phyloP scores from a whole-genome alignment of 2,329 filamentous ascomycete genomes.

The Diaporthe destruens region DNA sequence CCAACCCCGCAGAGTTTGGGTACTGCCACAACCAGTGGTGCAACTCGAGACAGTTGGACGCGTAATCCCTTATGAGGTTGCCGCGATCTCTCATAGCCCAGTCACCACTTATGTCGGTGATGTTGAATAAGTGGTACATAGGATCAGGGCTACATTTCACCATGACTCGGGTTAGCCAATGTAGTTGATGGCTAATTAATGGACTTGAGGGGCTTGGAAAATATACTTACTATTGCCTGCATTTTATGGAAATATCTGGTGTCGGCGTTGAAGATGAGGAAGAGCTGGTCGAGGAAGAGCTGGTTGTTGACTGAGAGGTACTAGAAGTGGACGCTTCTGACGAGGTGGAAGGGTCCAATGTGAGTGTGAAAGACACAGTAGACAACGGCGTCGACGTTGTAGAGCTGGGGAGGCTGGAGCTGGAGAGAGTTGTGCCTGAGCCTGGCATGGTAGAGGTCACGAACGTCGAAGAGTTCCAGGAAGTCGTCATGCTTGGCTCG shows the following conservation, averaged over 20 bases:
- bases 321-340: neutral
- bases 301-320: neutral
- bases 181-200: neutral
- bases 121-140: neutral
- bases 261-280: neutral
- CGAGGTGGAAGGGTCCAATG: neutral
- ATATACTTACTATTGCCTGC: neutral
- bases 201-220: too few species aligned
- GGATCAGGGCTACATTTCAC: neutral
- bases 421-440: neutral
- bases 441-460: neutral
- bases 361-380: constrained; percentile 13
- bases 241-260: neutral
- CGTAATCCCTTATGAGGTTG: neutral
- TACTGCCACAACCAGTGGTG: neutral
- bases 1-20: neutral
- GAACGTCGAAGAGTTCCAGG: constrained; percentile 5
- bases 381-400: neutral
- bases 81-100: neutral
- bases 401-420: neutral
- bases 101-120: constrained; percentile 5
- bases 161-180: neutral
- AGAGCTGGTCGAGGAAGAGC: neutral
- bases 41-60: neutral
- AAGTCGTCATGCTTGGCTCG: neutral